phyloP scores from a whole-genome alignment of 148 eudicot species.

The Spergularia marina region DNA sequence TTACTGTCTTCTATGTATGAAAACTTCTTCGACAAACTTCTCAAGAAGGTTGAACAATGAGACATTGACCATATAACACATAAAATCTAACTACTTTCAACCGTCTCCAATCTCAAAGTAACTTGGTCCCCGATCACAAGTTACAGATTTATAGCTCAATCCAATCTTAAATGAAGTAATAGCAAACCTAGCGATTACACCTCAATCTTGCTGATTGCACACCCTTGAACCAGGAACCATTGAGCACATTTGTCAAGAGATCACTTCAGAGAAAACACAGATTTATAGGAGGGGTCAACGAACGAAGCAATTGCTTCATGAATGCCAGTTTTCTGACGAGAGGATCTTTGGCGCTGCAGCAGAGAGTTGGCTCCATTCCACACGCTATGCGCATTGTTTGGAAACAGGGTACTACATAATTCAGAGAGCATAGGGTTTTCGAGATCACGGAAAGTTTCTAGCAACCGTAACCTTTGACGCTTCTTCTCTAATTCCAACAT shows the following conservation, averaged over 20 bases:
- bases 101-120: too few relatives aligned
- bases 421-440: constrained; percentile 65
- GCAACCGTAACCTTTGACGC: constrained; percentile 53
- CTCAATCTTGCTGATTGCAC: too few relatives aligned
- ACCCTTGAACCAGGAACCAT: background rate
- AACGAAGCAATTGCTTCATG: constrained; percentile 57
- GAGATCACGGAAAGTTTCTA: constrained; percentile 56
- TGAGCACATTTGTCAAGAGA: background rate
- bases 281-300: constrained; percentile 37
- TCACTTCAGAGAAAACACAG: constrained; percentile 25
- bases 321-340: constrained; percentile 36
- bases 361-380: constrained; percentile 80
- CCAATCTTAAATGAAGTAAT: too few relatives aligned
- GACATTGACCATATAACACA: too few relatives aligned
- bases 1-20: too few relatives aligned
- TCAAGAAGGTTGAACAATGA: too few relatives aligned
- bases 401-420: constrained; percentile 58
- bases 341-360: constrained; percentile 23
- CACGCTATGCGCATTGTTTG: constrained; percentile 38
- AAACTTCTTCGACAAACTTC: too few relatives aligned
- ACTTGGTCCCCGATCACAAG: too few relatives aligned
- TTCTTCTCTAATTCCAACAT: constrained; percentile 53
- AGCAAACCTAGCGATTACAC: too few relatives aligned
- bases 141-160: too few relatives aligned
- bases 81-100: too few relatives aligned